Base-by-base conservation (phyloP, 345 rosid species). In the Melaleuca alternifolia region DNA sequence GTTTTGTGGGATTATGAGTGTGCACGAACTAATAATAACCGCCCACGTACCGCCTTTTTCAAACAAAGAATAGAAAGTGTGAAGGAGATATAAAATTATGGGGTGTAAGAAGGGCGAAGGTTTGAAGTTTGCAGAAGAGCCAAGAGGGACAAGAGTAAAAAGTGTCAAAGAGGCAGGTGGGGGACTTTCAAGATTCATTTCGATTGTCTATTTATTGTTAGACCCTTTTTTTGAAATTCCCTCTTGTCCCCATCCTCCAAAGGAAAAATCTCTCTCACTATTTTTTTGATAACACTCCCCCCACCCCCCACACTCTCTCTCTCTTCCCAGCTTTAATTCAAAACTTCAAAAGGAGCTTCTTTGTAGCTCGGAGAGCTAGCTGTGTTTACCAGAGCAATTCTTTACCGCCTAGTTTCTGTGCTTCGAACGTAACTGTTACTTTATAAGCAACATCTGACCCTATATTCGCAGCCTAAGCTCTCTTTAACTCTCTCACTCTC, bases 101-200 rank as follows among this genome's bases (percentile, higher is more conserved):
- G 1, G 50, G 50, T 15, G 57, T 3, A 11, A 20, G 26, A 18
- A 57, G 16, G 28, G 77, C 56, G 50, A 85, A 59, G 61, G 86
- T 92, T 89, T 87, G 85, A 87, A 90, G 82, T 88, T 91, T 86
- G 84, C 61, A 87, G 88, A 91, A 76, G 86, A 82, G 91, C 46
- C 16, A 89, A 89, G 84, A 91, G 83, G 77, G 87, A 86, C 85
- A 87, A 85, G 54, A 87, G 89, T 85, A 53, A 71, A 18, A 71
- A 37, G 79, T 41, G 79, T 71, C 79, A 83, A 88, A 59, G 82
- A 85, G 65, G 85, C 86, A 85, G 87, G 88, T 88, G 89, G 87
- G 89, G 87, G 86, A 62, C 89, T 84, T 88, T 87, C 87, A 85
- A 88, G 85, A 85, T 84, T 61, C 82, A 23, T 50, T 24, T n/a